Base-by-base conservation (phyloP, 108 stramenopile species). In the Nannochloropsis salina region DNA sequence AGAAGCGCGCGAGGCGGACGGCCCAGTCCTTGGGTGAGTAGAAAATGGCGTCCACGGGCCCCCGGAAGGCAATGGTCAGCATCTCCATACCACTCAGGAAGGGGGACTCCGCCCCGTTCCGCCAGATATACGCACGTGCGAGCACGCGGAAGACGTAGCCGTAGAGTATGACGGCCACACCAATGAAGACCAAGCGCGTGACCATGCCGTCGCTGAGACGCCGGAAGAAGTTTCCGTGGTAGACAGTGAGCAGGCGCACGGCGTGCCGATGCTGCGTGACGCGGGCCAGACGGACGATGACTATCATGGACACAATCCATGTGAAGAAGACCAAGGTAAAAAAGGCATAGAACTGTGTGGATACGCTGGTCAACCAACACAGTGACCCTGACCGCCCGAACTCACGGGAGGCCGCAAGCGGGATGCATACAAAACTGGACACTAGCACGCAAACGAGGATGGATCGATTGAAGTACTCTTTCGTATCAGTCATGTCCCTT, bases 261-360 rank as follows among this genome's bases (percentile, higher is more conserved):
- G 61, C 61, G n/a, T 74, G n/a, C n/a, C 61, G 61, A 74, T 74
- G 61, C 20, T n/a, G 61, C 61, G 61, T 74, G 61, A 74, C 61
- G 61, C 61, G 61, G n/a, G 61, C 61, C 61, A 74, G 4, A n/a
- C 61, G 61, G 61, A 74, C 15, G n/a, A 74, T 74, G 61, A 74
- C 61, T n/a, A 6, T n/a, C 61, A 74, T 15, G 61, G 20, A 74
- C 20, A 74, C n/a, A 74, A 74, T n/a, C 61, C 61, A 74, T 1
- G n/a, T 74, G 20, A 74, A 74, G n/a, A 74, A 6, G 61, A 74
- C 61, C 6, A 74, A n/a, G 2, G 61, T n/a, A 2, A 74, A 74
- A 74, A 74, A 74, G 15, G 61, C 15, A 3, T 6, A 74, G 6
- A 74, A 74, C 8, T 74, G 4, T n/a, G n/a, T 4, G 6, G 61